Evolutionary conservation across 208 protist genomes (phyloP), one percentile per base, ranked within the genome.

Genomic region (Trypanosoma scelopori): DNA sequence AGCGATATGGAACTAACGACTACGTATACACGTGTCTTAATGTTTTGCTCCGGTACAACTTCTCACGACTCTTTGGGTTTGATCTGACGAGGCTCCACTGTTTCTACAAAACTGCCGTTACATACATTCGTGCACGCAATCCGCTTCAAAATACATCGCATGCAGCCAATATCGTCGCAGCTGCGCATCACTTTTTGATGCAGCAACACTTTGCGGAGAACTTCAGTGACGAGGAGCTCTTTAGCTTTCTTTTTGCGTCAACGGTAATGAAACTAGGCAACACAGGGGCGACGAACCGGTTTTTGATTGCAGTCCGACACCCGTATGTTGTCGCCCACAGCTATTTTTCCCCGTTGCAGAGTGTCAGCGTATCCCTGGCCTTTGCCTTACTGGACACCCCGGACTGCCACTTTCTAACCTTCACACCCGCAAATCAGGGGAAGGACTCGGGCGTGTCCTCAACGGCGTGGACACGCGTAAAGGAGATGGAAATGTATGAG

Each of bases 121-220:
- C 71, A 5, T 43, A 84, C 79, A 50, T 91, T 82, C 65, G 65
- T 55, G 16, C 50, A 50, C 7, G 71, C n/a, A 94, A 92, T 76
- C 86, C 83, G 7, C 89, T 90, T 65, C 88, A 93, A 66, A 79
- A 94, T 66, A 9, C 60, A 0, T 72, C 87, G 13, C 88, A 93
- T 72, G 88, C 89, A 18, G 46, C 80, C 13, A 89, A 94, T 65
- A 76, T 94, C 20, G 48, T 92, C 25, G 51, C 92, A 9, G 69
- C 83, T 7, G 73, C 79, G 0, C 81, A 96, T 65, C 76, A 84
- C 59, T 92, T 76, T 71, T 51, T 87, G 9, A 30, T 30, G 48
- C 65, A 85, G 35, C 65, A 67, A 27, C 77, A 72, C 20, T 71
- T 76, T 27, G 77, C 66, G 12, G 79, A 73, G 0, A 55, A 70